Evolutionary conservation across 2,329 filamentous ascomycete species (phyloP).

Genomic region (Neopestalotiopsis clavispora): DNA sequence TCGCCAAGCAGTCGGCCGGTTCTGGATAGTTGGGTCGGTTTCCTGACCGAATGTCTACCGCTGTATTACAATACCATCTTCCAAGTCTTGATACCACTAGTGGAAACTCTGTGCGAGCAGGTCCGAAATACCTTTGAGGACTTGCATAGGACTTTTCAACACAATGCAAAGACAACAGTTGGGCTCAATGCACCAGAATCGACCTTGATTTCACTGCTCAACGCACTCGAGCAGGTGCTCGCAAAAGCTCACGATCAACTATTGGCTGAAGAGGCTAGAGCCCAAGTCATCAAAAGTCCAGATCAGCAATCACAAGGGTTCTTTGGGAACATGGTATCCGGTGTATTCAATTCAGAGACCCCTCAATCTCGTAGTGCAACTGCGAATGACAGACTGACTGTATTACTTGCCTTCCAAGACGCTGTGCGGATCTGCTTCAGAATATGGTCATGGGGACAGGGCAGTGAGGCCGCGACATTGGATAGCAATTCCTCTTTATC

Average conservation of each 20-base stretch:
- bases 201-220: constrained; percentile 83
- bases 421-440: constrained; percentile 89
- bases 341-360: constrained; percentile 81
- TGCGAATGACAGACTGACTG: constrained; percentile 92
- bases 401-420: constrained; percentile 95
- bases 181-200: constrained; percentile 63
- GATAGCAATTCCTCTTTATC: constrained; percentile 77
- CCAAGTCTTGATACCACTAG: constrained; percentile 86
- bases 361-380: constrained; percentile 79
- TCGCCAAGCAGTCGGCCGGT: constrained; percentile 75
- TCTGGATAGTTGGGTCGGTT: constrained; percentile 89
- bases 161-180: constrained; percentile 34
- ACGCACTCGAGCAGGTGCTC: constrained; percentile 88
- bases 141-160: constrained; percentile 68
- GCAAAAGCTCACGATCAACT: constrained; percentile 86
- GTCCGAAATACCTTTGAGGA: constrained; percentile 74
- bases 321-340: constrained; percentile 93
- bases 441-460: constrained; percentile 93
- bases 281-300: constrained; percentile 73
- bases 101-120: constrained; percentile 85
- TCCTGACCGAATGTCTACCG: constrained; percentile 82
- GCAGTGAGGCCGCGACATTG: constrained; percentile 59
- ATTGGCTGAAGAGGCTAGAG: constrained; percentile 74
- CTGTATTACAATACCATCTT: constrained; percentile 86
- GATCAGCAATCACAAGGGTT: constrained; percentile 82